phyloP scores from a whole-genome alignment of 208 protist species.

The Naegleria fowleri region DNA sequence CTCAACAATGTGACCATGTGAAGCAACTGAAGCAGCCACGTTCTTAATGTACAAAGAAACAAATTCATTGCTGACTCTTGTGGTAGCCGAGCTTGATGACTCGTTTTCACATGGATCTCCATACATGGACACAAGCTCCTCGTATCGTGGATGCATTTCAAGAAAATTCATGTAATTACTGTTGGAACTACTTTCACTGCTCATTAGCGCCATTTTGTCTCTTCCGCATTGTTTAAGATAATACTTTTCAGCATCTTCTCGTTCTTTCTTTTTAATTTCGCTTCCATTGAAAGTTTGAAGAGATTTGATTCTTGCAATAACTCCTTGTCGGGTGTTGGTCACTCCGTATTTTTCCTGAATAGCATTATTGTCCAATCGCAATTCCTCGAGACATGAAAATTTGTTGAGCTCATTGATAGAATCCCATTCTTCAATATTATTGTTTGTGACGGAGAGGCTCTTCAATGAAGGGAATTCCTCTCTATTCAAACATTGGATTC shows the following conservation, averaged over 20 bases:
- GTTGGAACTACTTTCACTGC: too few species aligned
- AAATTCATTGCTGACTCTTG: background rate
- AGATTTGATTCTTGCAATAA: background rate
- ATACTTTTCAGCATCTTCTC: constrained; percentile 16
- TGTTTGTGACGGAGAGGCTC: background rate
- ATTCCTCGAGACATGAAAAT: background rate
- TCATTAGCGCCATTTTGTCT: background rate
- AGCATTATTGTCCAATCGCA: background rate
- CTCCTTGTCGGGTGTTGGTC: background rate
- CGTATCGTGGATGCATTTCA: background rate
- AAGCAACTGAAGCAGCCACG: background rate
- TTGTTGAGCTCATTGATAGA: constrained; percentile 6
- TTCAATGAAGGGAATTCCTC: background rate
- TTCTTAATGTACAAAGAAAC: background rate
- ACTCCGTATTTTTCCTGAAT: background rate
- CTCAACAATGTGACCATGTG: background rate
- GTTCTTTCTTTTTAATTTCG: constrained; percentile 12
- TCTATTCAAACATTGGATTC: background rate
- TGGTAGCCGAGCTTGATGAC: background rate
- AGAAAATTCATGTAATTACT: background rate
- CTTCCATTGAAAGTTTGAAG: background rate
- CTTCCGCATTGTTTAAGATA: background rate
- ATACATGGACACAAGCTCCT: background rate
- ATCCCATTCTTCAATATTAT: background rate
- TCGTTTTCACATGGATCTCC: background rate